Percentiles rank a stretch among this genome's conserved stretches.
These are phyloP conservation scores for Cardamine resedifolia DNA, from an alignment of 345 rosid species.

Conservation along the genomic window DNA sequence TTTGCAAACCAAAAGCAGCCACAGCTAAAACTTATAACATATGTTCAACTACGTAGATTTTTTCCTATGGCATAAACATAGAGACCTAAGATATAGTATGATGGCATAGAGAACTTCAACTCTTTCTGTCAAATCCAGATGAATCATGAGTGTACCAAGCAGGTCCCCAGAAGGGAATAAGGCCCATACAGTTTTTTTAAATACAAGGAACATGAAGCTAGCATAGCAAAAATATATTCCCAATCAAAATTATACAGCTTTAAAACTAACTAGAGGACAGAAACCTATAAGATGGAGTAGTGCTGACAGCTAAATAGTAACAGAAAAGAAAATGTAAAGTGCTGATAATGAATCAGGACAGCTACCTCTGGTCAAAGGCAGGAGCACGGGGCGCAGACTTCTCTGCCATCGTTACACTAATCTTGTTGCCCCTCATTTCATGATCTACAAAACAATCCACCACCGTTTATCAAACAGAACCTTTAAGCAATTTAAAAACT, in stretches of 20 bases:
- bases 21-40: not conserved
- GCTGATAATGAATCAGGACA: not conserved
- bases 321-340: not conserved
- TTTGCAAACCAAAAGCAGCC: constrained; percentile 6
- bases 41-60: not conserved
- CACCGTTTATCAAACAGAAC: not conserved
- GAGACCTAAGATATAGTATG: not conserved
- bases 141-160: no score
- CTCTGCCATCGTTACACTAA: constrained; percentile 89
- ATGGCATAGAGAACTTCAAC: not conserved
- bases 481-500: not conserved
- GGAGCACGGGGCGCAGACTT: constrained; percentile 76
- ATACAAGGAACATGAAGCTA: not conserved
- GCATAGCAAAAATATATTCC: not conserved
- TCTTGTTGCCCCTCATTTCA: constrained; percentile 77
- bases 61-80: not conserved
- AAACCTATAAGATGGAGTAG: not conserved
- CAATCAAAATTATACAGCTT: not conserved
- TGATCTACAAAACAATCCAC: constrained; percentile 54
- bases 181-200: not conserved
- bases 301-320: not conserved
- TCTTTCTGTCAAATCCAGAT: not conserved
- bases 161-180: not conserved
- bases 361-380: constrained; percentile 65
- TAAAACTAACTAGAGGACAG: not conserved